Percentiles rank a stretch among this genome's conserved stretches.
Evolutionary conservation across 345 rosid species (phyloP).

Genomic region (Barbarea vulgaris): DNA sequence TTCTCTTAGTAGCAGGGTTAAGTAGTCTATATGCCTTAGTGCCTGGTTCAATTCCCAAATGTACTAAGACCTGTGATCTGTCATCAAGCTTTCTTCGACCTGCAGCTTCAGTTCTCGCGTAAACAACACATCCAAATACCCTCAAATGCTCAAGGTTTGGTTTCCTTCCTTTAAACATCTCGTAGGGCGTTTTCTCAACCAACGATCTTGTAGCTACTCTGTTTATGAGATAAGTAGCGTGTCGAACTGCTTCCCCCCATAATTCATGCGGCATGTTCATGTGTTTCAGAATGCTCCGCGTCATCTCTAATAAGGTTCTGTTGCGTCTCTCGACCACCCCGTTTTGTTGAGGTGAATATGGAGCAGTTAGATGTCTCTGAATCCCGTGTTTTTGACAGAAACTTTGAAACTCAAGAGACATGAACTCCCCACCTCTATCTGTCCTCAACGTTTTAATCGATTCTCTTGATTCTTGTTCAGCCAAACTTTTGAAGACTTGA

Average conservation of each 20-base stretch:
- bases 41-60: neutral
- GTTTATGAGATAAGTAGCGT: too few relatives aligned
- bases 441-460: too few relatives aligned
- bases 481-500: too few relatives aligned
- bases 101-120: neutral
- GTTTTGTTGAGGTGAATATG: neutral
- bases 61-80: neutral
- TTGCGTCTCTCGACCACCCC: neutral
- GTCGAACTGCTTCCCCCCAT: neutral
- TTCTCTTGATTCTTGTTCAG: too few relatives aligned
- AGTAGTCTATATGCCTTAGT: neutral
- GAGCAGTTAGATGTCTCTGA: neutral
- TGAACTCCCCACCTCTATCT: too few relatives aligned
- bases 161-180: neutral
- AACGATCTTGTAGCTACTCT: neutral
- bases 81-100: neutral
- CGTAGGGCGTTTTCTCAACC: neutral
- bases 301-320: neutral
- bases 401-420: too few relatives aligned
- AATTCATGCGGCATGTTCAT: neutral
- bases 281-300: neutral
- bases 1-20: neutral
- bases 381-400: too few relatives aligned
- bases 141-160: accelerated
- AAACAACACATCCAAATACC: too few relatives aligned